These are phyloP conservation scores for Acacia acuminata DNA, from an alignment of 306 rosid genomes.

Conservation along the genomic window DNA sequence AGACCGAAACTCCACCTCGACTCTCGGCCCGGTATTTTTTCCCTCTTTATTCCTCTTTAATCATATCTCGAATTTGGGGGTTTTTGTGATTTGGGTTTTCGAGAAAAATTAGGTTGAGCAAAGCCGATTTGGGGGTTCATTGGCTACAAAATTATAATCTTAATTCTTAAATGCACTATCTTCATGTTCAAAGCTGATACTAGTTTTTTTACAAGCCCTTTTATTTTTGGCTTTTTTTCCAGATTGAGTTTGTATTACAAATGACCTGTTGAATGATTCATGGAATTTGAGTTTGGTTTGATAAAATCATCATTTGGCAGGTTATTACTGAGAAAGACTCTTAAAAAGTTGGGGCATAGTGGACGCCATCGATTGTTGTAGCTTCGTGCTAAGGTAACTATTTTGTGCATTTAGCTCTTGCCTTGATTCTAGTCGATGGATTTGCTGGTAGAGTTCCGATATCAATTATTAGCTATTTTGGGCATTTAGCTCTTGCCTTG, in stretches of 20 bases:
- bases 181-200: neutral
- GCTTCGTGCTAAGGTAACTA: conserved; percentile 85
- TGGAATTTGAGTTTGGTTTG: conserved; percentile 12
- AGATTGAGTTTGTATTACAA: neutral
- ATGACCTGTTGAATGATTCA: neutral
- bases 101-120: no score
- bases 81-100: no score
- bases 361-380: conserved; percentile 93
- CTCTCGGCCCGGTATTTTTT: no score
- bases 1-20: no score
- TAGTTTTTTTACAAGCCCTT: neutral
- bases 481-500: no score
- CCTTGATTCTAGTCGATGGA: conserved; percentile 17
- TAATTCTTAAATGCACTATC: conserved; percentile 17
- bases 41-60: no score
- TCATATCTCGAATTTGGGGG: no score
- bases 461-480: conserved; percentile 16
- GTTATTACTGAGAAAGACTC: conserved; percentile 91
- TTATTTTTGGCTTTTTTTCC: neutral
- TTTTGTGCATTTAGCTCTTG: conserved; percentile 5
- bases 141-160: conserved; percentile 20
- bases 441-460: neutral
- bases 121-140: no score
- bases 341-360: conserved; percentile 92
- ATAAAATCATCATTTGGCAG: conserved; percentile 40